Conservation (phyloP, 164 flowering plant species). For the Chloranthus sessilifolius region DNA sequence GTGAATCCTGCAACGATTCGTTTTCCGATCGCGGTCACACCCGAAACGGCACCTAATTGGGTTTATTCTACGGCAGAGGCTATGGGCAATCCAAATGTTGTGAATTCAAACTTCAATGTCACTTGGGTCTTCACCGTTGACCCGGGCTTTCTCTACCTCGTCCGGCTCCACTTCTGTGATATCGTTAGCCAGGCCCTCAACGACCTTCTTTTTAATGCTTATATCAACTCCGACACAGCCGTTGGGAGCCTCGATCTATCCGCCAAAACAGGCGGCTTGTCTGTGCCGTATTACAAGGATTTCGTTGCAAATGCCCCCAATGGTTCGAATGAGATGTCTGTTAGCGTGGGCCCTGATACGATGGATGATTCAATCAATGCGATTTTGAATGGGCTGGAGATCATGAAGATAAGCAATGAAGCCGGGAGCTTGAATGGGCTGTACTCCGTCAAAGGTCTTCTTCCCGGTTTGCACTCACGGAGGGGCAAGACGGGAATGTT, state of each 20-base stretch:
- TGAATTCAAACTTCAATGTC: constrained; percentile 56
- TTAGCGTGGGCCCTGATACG: constrained; percentile 77
- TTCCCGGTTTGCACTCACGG: constrained; percentile 31
- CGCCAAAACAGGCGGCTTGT: constrained; percentile 35
- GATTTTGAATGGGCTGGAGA: constrained; percentile 78
- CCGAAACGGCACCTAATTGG: constrained; percentile 70
- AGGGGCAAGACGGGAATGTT: constrained; percentile 29
- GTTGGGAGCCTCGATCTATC: constrained; percentile 55
- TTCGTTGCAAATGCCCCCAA: constrained; percentile 50
- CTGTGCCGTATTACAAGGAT: constrained; percentile 59
- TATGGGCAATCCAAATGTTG: constrained; percentile 63
- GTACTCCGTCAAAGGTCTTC: constrained; percentile 36
- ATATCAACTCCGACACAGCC: constrained; percentile 51
- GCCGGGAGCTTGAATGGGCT: constrained; percentile 61
- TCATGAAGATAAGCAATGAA: constrained; percentile 78
- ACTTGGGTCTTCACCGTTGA: constrained; percentile 81
- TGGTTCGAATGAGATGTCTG: constrained; percentile 39
- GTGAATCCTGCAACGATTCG: constrained; percentile 22
- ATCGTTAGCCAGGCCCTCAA: constrained; percentile 59
- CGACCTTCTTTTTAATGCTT: constrained; percentile 56
- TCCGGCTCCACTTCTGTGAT: constrained; percentile 83
- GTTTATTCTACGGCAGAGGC: constrained; percentile 77
- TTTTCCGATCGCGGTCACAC: constrained; percentile 35
- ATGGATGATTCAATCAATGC: constrained; percentile 41
- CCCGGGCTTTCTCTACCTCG: constrained; percentile 55